Percentiles rank a stretch among this genome's conserved stretches.
phyloP scores from a whole-genome alignment of 371 early-diverging fungal genomes.

The Mortierella sp. region DNA sequence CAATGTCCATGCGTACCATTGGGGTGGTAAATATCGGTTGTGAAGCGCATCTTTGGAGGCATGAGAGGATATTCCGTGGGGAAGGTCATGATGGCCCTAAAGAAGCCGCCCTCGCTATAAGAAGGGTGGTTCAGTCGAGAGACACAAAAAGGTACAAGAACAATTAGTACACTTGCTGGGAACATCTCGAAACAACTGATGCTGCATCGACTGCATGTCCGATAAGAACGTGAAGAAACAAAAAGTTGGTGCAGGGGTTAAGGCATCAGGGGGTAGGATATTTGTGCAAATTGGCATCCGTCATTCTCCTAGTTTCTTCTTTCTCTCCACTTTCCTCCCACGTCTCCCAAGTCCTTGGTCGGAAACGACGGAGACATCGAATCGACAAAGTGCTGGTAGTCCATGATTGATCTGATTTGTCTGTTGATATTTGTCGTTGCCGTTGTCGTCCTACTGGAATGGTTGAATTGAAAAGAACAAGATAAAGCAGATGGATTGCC shows the following conservation, averaged over 20 bases:
- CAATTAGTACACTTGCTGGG: neutral
- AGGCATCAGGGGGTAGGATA: neutral
- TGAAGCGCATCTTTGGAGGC: slow-evolving; percentile 91
- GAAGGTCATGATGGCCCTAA: slow-evolving; percentile 88
- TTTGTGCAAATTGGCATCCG: neutral
- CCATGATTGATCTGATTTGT: neutral
- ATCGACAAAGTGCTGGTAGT: neutral
- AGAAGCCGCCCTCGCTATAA: slow-evolving; percentile 90
- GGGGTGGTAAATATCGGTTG: slow-evolving; percentile 86
- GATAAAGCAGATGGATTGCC: neutral
- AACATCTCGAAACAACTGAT: slow-evolving; percentile 18
- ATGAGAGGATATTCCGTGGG: slow-evolving; percentile 84
- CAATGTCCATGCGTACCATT: slow-evolving; percentile 68
- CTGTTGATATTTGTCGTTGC: neutral
- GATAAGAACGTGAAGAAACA: slow-evolving; percentile 4
- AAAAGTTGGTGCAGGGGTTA: neutral
- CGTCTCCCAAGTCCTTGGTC: neutral
- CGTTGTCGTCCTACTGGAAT: neutral
- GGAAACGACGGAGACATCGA: neutral
- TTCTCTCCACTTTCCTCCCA: neutral
- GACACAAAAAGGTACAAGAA: neutral
- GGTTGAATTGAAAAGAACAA: neutral
- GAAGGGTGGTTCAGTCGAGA: neutral
- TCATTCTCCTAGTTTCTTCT: neutral
- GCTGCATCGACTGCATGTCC: neutral